phyloP scores from a whole-genome alignment of 345 rosid genomes.

The Gossypium rotundifolium region DNA sequence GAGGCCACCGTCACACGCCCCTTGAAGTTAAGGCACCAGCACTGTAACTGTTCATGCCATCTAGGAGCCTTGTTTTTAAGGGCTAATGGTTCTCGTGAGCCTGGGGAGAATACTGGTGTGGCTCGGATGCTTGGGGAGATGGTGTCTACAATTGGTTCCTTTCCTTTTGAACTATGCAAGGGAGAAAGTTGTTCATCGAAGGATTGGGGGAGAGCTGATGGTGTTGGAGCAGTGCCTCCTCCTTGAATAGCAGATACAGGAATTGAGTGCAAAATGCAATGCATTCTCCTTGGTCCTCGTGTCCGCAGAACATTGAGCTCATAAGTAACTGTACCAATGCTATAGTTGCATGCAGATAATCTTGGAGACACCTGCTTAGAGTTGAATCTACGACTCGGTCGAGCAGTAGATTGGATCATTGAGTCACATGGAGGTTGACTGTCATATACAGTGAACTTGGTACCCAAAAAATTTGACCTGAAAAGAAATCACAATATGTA shows the following conservation, averaged over 20 bases:
- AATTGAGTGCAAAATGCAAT: slow-evolving; percentile 72
- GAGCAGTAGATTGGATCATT: slow-evolving; percentile 27
- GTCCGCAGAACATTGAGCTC: slow-evolving; percentile 89
- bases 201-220: slow-evolving; percentile 34
- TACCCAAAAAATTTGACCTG: slow-evolving; percentile 94
- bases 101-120: slow-evolving; percentile 24
- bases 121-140: slow-evolving; percentile 35
- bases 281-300: slow-evolving; percentile 95
- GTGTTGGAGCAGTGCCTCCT: slow-evolving; percentile 59
- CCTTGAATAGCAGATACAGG: slow-evolving; percentile 67
- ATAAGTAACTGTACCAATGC: slow-evolving; percentile 58
- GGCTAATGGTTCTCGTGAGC: slow-evolving; percentile 44
- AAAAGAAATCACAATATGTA: slow-evolving; percentile 10
- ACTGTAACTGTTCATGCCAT: slow-evolving; percentile 97
- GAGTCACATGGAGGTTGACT: slow-evolving; percentile 52
- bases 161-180: slow-evolving; percentile 34
- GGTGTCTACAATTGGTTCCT: slow-evolving; percentile 25
- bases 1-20: slow-evolving; percentile 98
- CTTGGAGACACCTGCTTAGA: slow-evolving; percentile 64
- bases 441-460: slow-evolving; percentile 79
- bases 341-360: slow-evolving; percentile 49
- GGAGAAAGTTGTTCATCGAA: slow-evolving; percentile 31
- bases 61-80: slow-evolving; percentile 90
- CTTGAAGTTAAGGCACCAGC: slow-evolving; percentile 95
- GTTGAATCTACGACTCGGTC: slow-evolving; percentile 47